Evolutionary conservation across 2,329 filamentous ascomycete genomes (phyloP), one percentile per base, ranked within the genome.

Genomic region (Acarospora socialis): DNA sequence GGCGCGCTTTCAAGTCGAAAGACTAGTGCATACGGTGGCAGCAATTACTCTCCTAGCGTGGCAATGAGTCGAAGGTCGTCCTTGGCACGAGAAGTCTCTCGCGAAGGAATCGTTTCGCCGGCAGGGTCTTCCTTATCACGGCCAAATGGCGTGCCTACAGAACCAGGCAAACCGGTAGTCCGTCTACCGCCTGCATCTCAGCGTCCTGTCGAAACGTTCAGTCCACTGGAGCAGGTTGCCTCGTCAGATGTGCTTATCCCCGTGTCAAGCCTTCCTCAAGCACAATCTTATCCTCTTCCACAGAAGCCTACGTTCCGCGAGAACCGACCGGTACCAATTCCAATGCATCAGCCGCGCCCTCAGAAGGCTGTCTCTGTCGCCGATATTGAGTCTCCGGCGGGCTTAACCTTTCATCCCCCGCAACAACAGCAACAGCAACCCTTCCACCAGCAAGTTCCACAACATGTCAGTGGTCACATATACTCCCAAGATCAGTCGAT

Each of bases 331-430:
- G 61, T 60, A 12, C 65, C 67, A 24, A 66, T 75, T 12, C 70
- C 83, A 1, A 93, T 95, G 75, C 82, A 95, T 52, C 90, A 95
- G 52, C 90, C 90, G 35, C 78, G 82, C 32, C 87, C 90, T 6
- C 86, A 95, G 54, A 95, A 95, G 63, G 69, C 84, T 4, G 82
- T 95, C 19, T 94, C 86, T 7, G 75, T 95, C 36, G 81, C 83
- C 35, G 84, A 83, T 46, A 93, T 95, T 44, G 90, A 95, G 54
- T 81, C 81, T 5, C 83, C 86, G 3, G 74, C 71, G 4, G 66
- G 65, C 43, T 60, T 73, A 56, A 61, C 63, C 17, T 63, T 67
- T 47, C 66, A 69, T 33, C 66, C 68, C 40, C 69, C 71, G 9
- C 70, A 72, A 46, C 66, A 72, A 42, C 70, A 77, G 49, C 66